These are phyloP conservation scores for Colletotrichum simmondsii DNA, from an alignment of 2,329 filamentous ascomycete genomes.

Conservation along the genomic window DNA sequence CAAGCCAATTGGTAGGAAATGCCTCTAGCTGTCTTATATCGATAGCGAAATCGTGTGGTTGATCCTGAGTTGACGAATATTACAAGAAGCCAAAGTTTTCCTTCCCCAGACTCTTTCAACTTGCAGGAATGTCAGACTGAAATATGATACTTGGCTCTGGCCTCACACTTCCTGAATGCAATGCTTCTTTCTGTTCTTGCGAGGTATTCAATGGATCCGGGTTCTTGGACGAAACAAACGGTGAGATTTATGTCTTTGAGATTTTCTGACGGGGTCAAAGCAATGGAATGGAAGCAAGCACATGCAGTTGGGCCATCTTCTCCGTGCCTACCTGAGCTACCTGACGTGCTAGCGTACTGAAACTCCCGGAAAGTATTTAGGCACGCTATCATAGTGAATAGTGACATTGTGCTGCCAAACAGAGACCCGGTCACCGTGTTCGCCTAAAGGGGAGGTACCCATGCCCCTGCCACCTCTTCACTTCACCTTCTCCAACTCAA, in stretches of 20 bases:
- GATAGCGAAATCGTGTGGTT: not conserved
- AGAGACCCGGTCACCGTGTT: not conserved
- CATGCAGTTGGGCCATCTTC: not conserved
- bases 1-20: not conserved
- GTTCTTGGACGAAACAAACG: not conserved
- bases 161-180: too few relatives aligned
- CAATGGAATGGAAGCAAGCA: not conserved
- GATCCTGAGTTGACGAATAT: not conserved
- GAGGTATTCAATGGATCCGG: not conserved
- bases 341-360: not conserved
- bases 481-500: not conserved
- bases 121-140: not conserved
- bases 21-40: not conserved
- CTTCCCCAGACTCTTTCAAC: not conserved
- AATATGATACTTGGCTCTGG: not conserved
- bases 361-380: not conserved
- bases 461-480: conserved; percentile 13
- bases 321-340: not conserved
- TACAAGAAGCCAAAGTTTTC: not conserved
- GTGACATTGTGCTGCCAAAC: not conserved
- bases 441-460: not conserved
- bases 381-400: not conserved
- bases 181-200: not conserved
- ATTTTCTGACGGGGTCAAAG: not conserved
- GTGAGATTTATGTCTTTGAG: not conserved